Conservation (phyloP, 805 yeast species). For the Monosporozyma yasuniensis region DNA sequence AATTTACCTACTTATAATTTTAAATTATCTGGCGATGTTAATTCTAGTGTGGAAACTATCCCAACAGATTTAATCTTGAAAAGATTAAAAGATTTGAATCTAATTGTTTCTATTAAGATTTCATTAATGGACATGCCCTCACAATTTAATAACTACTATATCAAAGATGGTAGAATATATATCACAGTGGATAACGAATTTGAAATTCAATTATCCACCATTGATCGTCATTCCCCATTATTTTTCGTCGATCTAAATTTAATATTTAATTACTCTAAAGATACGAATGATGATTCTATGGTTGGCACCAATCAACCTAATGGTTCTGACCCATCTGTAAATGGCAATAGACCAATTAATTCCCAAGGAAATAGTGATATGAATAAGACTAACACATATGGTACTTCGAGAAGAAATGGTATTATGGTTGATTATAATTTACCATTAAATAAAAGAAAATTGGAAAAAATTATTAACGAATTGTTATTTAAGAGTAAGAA, state of each 20-base stretch:
- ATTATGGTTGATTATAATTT: conserved; percentile 3
- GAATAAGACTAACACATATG: neutral
- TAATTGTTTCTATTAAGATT: conserved; percentile 62
- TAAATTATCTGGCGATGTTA: conserved; percentile 30
- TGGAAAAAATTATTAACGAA: conserved; percentile 29
- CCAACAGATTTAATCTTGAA: conserved; percentile 48
- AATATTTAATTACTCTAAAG: conserved; percentile 31
- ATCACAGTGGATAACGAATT: conserved; percentile 58
- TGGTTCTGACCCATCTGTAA: neutral
- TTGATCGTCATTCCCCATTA: conserved; percentile 59
- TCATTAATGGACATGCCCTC: conserved; percentile 62
- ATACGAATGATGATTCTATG: conserved; percentile 5
- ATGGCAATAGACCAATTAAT: neutral
- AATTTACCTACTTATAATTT: conserved; percentile 57
- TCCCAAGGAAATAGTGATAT: conserved; percentile 4
- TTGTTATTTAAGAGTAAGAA: conserved; percentile 22
- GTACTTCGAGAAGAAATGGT: neutral
- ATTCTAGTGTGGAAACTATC: conserved; percentile 25
- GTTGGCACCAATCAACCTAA: neutral
- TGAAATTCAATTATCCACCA: conserved; percentile 69
- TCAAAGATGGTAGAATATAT: conserved; percentile 69
- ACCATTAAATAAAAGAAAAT: conserved; percentile 22
- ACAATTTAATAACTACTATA: conserved; percentile 51
- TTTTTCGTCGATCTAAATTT: conserved; percentile 72
- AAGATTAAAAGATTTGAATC: conserved; percentile 60